A percentile compares a stretch with the other conserved stretches of the same genome.
These are phyloP conservation scores for Calonectria crousiana DNA, from an alignment of 2,329 filamentous ascomycete genomes.

Conservation along the genomic window DNA sequence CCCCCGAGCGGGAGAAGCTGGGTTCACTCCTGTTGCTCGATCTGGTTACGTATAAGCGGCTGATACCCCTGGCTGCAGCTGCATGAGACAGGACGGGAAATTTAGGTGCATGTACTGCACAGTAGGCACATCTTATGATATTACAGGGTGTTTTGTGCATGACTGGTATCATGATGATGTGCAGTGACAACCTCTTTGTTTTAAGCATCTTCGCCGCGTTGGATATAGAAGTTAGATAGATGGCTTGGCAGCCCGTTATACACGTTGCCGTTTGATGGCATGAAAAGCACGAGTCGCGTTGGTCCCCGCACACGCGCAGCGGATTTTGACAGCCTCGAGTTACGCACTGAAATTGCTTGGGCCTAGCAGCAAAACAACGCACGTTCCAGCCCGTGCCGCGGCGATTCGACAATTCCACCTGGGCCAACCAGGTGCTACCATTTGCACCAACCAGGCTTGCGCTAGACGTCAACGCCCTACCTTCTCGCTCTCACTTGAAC, in stretches of 20 bases:
- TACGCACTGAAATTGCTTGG: neutral
- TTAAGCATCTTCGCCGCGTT: neutral
- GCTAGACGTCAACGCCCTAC: conserved; percentile 20
- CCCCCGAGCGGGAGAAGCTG: neutral
- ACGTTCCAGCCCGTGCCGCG: conserved; percentile 20
- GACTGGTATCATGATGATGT: neutral
- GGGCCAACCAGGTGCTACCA: conserved; percentile 6
- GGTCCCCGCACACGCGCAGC: neutral
- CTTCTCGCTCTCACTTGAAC: conserved; percentile 10
- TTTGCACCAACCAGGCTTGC: conserved; percentile 16
- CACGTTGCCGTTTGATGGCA: neutral
- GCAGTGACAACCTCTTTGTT: neutral
- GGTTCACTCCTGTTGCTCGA: neutral
- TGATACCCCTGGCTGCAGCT: neutral
- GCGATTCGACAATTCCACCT: conserved; percentile 24
- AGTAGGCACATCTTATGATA: neutral
- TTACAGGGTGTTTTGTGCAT: neutral
- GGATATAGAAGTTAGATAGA: neutral
- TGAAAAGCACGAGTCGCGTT: neutral
- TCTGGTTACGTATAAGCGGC: conserved; percentile 3
- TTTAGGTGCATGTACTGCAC: neutral
- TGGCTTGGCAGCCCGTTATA: neutral
- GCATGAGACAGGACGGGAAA: neutral
- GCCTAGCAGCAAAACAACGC: conserved; percentile 11
- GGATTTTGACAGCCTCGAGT: neutral